These are phyloP conservation scores for Stachybotrys elegans DNA, from an alignment of 2,329 filamentous ascomycete species.

Conservation along the genomic window DNA sequence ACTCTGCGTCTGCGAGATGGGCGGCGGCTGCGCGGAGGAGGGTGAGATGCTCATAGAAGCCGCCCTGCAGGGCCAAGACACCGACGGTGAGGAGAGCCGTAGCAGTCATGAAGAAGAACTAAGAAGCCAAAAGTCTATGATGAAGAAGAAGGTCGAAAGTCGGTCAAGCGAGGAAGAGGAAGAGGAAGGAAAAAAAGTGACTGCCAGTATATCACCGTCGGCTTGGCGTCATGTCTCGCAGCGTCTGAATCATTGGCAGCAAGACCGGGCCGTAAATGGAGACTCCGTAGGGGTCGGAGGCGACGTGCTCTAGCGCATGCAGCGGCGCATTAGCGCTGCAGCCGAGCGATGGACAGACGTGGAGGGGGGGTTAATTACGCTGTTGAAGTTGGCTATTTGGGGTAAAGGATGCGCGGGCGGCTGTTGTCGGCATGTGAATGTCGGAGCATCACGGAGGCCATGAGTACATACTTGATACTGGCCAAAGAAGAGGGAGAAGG, in stretches of 20 bases:
- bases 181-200: not conserved
- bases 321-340: no score
- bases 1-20: slow-evolving; percentile 30
- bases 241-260: no score
- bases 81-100: slow-evolving; percentile 45
- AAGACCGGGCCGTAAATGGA: slow-evolving; percentile 4
- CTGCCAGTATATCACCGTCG: not conserved
- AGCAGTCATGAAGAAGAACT: slow-evolving; percentile 5
- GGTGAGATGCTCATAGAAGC: slow-evolving; percentile 82
- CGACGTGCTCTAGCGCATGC: no score
- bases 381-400: no score
- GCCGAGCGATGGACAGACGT: no score
- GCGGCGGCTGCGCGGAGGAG: slow-evolving; percentile 65
- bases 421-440: no score
- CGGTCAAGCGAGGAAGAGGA: not conserved
- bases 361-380: no score
- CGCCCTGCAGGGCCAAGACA: slow-evolving; percentile 78
- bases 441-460: no score
- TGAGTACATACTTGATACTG: no score
- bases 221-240: no score
- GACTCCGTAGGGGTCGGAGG: slow-evolving; percentile 1
- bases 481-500: no score
- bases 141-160: not conserved
- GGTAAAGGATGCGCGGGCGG: no score
- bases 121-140: not conserved